Base-by-base conservation (phyloP, 441 rosid genomes). In the Aquilaria agallochum region DNA sequence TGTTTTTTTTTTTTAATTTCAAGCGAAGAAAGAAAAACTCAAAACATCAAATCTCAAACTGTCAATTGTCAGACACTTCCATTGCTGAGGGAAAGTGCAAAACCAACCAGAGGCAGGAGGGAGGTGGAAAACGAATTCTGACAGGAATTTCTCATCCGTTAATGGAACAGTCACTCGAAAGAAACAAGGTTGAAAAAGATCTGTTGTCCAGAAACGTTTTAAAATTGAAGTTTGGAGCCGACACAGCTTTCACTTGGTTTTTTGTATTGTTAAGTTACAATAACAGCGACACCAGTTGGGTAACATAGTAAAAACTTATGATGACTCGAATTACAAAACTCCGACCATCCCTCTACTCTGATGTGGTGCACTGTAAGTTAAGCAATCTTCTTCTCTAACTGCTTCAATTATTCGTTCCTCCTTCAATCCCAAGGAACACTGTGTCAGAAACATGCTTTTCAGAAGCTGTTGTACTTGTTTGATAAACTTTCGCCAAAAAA, bases 341-440 rank as follows among this genome's bases (percentile, higher is more conserved):
- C 27, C 27, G 27, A 20, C 27, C 27, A 20, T 20, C 27, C 27
- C 27, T 20, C 27, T 20, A 20, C 27, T 20, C 27, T 31, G 69
- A 55, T 70, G 70, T 15, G 79, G 80, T 77, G 50, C 76, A 77
- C 85, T 69, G 79, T 74, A 81, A 79, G 81, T 62, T 67, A 84
- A 84, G 87, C 82, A 79, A 77, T 52, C 71, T 55, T 44, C 59
- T 55, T 48, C 59, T 59, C 55, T 33, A 42, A 48, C 55, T 51
- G 31, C 55, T 73, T 36, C 63, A 62, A 59, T 66, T 63, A 62
- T 57, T 31, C 60, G 61, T 53, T 50, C 44, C 60, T 68, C 68
- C 83, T 84, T 81, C 57, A 70, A 56, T 72, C 58, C 66, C 68
- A 77, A 72, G 79, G 69, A 70, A 78, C 68, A 51, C 27, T 1